Conservation (phyloP, 352 stramenopile genomes). For the Thraustochytrium striatum region DNA sequence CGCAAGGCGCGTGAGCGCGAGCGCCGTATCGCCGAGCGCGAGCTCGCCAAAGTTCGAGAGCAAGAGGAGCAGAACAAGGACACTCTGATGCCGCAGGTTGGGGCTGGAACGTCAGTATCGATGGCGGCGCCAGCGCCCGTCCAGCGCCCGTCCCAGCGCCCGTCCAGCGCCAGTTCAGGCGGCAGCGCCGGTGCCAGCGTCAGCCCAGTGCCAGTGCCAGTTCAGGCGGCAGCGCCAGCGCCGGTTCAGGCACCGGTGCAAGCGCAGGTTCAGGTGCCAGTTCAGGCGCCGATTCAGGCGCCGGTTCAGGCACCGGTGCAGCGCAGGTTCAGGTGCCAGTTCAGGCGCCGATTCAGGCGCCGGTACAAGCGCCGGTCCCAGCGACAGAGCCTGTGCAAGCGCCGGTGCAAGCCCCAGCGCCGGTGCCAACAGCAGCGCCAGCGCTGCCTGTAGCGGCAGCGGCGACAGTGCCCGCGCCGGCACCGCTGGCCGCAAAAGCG, state of each 20-base stretch:
- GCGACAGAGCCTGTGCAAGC: too few species aligned
- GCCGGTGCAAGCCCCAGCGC: too few species aligned
- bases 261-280: too few species aligned
- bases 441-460: background rate
- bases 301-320: too few species aligned
- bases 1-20: conserved; percentile 1
- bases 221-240: background rate
- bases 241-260: too few species aligned
- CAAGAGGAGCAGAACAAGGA: background rate
- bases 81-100: background rate
- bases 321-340: too few species aligned
- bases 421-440: background rate
- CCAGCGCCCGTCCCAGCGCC: background rate
- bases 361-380: too few species aligned
- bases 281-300: too few species aligned
- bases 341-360: too few species aligned
- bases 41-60: conserved; percentile 22
- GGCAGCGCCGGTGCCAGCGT: background rate
- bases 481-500: background rate
- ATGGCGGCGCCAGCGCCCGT: background rate
- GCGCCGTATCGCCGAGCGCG: conserved; percentile 13
- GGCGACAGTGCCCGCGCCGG: background rate
- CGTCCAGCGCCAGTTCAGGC: background rate
- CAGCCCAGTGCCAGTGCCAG: background rate
- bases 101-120: background rate